Conservation (phyloP, 352 stramenopile genomes). For the Pythium rishiriense region DNA sequence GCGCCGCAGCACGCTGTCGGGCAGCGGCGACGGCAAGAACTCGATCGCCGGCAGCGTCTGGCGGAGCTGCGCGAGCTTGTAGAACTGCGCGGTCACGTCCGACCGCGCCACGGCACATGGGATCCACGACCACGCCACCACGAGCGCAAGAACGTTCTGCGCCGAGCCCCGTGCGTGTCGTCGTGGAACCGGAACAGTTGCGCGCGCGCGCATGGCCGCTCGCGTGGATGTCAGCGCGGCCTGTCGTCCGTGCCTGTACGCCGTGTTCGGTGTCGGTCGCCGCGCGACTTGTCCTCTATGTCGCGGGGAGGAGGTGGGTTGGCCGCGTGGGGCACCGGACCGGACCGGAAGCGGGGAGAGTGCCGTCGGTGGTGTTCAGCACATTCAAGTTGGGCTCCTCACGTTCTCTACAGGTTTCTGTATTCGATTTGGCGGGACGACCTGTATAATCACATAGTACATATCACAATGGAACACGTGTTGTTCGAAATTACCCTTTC, state of each 20-base stretch:
- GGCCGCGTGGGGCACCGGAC: no score
- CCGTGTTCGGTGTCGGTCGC: background rate
- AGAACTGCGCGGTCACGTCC: conserved; percentile 25
- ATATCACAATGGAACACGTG: no score
- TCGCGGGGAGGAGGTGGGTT: background rate
- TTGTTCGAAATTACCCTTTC: no score
- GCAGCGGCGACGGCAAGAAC: conserved; percentile 17
- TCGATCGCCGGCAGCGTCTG: background rate
- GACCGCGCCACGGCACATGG: background rate
- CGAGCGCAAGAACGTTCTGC: background rate
- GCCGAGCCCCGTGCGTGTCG: background rate
- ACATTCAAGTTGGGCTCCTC: conserved; percentile 25
- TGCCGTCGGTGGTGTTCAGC: conserved; percentile 13
- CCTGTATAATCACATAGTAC: background rate
- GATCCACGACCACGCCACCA: background rate
- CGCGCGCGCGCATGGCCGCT: background rate
- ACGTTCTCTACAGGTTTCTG: background rate
- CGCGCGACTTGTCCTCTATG: conserved; percentile 6
- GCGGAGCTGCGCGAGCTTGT: conserved; percentile 21
- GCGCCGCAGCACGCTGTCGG: conserved; percentile 9
- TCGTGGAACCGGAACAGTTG: background rate
- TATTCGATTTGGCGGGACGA: background rate
- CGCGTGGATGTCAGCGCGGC: background rate
- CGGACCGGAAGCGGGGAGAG: conserved; percentile 4
- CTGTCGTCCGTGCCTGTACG: no score